A percentile compares a stretch with the other conserved stretches of the same genome.
Evolutionary conservation across 202 grass and related monocot genomes (phyloP).

Genomic region (Zizania palustris): DNA sequence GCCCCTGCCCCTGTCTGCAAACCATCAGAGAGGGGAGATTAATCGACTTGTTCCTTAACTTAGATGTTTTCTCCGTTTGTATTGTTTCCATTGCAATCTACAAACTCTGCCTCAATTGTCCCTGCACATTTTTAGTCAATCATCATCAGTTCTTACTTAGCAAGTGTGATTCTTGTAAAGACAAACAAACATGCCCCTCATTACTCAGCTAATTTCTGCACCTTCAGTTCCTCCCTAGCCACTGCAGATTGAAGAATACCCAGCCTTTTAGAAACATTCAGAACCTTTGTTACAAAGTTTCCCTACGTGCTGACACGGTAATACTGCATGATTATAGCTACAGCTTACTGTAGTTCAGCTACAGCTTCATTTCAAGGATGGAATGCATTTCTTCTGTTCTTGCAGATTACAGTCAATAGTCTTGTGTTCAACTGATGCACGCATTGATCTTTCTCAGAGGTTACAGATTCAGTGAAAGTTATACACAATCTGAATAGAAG

Average conservation of each 20-base stretch:
- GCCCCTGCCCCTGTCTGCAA: not conserved
- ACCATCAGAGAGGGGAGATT: not conserved
- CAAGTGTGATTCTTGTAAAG: not conserved
- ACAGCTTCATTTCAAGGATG: slow-evolving; percentile 21
- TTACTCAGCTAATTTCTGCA: not conserved
- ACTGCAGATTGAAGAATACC: not conserved
- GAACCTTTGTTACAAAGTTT: not conserved
- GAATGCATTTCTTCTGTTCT: not conserved
- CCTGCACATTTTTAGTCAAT: not conserved
- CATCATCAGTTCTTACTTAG: not conserved
- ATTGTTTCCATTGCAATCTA: slow-evolving; percentile 4
- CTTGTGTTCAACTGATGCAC: not conserved
- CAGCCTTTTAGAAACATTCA: not conserved
- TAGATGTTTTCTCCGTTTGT: slow-evolving; percentile 27
- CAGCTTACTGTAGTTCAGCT: slow-evolving; percentile 10
- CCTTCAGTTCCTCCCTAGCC: not conserved
- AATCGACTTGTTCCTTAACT: slow-evolving; percentile 2
- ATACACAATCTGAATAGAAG: slow-evolving; percentile 3
- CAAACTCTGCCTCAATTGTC: slow-evolving; percentile 28
- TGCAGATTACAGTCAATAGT: not conserved
- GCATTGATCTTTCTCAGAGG: not conserved
- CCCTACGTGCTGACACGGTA: not conserved
- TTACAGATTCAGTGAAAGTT: slow-evolving; percentile 19
- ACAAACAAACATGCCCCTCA: not conserved
- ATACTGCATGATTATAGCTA: slow-evolving; percentile 17